Percentiles rank a stretch among this genome's conserved stretches.
phyloP scores from a whole-genome alignment of 495 filamentous ascomycete genomes.

The Ramalina intermedia region DNA sequence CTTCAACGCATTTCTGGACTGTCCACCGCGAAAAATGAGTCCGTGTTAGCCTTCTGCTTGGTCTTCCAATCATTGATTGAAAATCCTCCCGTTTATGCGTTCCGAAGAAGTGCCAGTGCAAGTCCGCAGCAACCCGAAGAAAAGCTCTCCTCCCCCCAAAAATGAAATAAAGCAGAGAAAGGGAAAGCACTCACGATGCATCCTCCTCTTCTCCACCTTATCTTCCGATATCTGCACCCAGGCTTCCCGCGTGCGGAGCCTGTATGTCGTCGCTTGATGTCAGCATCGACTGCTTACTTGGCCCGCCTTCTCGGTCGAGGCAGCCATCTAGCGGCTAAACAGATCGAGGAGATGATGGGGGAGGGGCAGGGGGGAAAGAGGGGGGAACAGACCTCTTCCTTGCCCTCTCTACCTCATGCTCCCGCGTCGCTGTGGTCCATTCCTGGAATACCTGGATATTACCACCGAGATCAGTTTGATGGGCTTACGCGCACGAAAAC shows the following conservation, averaged over 20 bases:
- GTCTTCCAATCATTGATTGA: no score
- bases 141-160: no score
- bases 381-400: constrained; percentile 40
- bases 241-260: constrained; percentile 60
- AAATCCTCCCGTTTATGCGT: no score
- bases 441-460: constrained; percentile 45
- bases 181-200: constrained; percentile 45
- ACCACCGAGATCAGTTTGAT: no score
- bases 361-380: not conserved
- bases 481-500: no score
- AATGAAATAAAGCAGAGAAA: not conserved
- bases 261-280: constrained; percentile 14
- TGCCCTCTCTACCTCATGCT: constrained; percentile 56
- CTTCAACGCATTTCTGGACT: not conserved
- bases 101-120: no score
- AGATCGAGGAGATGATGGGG: no score
- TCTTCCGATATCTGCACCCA: constrained; percentile 59
- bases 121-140: no score
- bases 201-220: constrained; percentile 51
- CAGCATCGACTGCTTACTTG: not conserved
- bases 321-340: not conserved
- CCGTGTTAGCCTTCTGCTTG: no score
- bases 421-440: constrained; percentile 51
- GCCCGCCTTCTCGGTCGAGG: not conserved
- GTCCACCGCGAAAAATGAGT: not conserved